Evolutionary conservation across 768 basidiomycete genomes (phyloP).

Genomic region (Grammothele lineata): DNA sequence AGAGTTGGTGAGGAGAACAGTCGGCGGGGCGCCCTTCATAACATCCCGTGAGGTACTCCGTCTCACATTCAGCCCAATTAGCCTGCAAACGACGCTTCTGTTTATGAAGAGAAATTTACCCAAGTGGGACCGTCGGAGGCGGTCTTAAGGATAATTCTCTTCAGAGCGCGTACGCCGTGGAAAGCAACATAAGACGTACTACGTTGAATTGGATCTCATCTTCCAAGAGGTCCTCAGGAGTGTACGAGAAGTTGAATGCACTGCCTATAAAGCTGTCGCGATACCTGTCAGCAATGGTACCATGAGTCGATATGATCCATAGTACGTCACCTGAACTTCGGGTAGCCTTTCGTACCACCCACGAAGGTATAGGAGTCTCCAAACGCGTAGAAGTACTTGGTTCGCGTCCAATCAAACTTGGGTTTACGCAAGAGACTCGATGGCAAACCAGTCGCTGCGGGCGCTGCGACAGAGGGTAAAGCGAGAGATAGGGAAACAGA

Average conservation of each 20-base stretch:
- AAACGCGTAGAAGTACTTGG: constrained; percentile 46
- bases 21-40: constrained; percentile 38
- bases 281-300: too few species aligned
- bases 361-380: constrained; percentile 56
- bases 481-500: too few species aligned
- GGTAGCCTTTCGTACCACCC: constrained; percentile 39
- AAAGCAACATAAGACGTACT: constrained; percentile 21
- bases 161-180: not conserved
- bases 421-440: too few species aligned
- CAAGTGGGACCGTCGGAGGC: constrained; percentile 52
- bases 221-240: constrained; percentile 34
- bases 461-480: too few species aligned
- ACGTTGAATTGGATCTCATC: constrained; percentile 42
- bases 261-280: constrained; percentile 45
- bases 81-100: not conserved
- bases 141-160: constrained; percentile 30
- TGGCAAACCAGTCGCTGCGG: too few species aligned
- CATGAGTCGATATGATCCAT: not conserved
- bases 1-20: constrained; percentile 40
- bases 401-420: constrained; percentile 37
- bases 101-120: constrained; percentile 25
- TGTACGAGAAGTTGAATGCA: constrained; percentile 36
- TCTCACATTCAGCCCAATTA: constrained; percentile 25
- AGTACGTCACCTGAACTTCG: constrained; percentile 41
- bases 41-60: constrained; percentile 51